phyloP scores from a whole-genome alignment of 345 rosid genomes.

The Barbarea vulgaris region DNA sequence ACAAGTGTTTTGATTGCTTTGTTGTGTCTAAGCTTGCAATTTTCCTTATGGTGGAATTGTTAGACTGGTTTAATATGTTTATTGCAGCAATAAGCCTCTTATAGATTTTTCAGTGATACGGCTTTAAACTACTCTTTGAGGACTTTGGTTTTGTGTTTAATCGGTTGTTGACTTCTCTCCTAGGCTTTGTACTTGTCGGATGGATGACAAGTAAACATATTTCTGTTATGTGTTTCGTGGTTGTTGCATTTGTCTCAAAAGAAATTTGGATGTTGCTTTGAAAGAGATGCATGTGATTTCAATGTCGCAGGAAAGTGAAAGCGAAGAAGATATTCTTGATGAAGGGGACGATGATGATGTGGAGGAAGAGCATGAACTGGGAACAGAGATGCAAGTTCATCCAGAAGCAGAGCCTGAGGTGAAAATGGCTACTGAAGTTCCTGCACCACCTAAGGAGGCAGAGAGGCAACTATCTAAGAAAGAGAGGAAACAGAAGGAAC shows the following conservation, averaged over 20 bases:
- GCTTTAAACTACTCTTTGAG: background rate
- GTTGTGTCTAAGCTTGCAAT: constrained; percentile 1
- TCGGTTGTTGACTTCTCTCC: background rate
- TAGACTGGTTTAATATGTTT: background rate
- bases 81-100: background rate
- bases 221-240: background rate
- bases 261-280: constrained; percentile 4
- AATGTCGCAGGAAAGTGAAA: constrained; percentile 67
- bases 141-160: background rate
- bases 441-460: constrained; percentile 61
- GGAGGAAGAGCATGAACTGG: constrained; percentile 75
- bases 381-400: constrained; percentile 48
- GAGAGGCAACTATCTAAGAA: constrained; percentile 92
- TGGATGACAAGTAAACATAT: background rate
- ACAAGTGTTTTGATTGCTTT: background rate
- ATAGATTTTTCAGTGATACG: background rate
- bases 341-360: constrained; percentile 75
- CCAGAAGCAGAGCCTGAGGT: constrained; percentile 49
- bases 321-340: constrained; percentile 76
- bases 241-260: too few species aligned
- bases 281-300: constrained; percentile 17
- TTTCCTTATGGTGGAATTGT: background rate
- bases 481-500: constrained; percentile 85
- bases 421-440: constrained; percentile 50
- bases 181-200: background rate